Base-by-base conservation (phyloP, 2,329 filamentous ascomycete species). In the Colletotrichum phormii region DNA sequence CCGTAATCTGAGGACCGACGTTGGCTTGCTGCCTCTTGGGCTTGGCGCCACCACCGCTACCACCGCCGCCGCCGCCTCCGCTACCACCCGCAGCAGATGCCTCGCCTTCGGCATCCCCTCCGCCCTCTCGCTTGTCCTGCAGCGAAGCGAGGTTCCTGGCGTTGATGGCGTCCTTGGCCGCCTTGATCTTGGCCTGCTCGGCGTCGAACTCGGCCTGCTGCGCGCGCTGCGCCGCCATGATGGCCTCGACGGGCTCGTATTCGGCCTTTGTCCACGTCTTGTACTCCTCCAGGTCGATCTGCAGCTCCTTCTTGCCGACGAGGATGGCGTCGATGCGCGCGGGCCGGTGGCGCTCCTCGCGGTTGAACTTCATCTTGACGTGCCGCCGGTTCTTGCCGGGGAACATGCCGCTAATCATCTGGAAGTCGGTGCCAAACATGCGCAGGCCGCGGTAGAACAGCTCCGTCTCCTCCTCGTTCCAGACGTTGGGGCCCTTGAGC, bases 381-480 rank as follows among this genome's bases (percentile, higher is more conserved):
- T 94, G 90, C 37, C 92, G 89, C 22, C 94, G 88, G 72, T 89
- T 93, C 78, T 92, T 91, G 75, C 89, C 88, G 1, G 91, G 89
- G 78, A 97, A 95, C 88, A 95, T 91, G 77, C 90, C 89, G 72
- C 89, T 88, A 77, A 97, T 95, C 82, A 94, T 94, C 80, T 92
- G 89, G 79, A 97, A 97, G 79, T 96, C 94, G 1, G 93, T 96
- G 68, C 94, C 94, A 78, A 95, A 95, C 87, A 92, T 93, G 70
- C 87, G 84, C 2, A 97, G 86, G 1, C 90, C 92, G 33, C 91
- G 88, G 84, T 95, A 97, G 83, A 97, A 97, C 57, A 89, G 86
- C 67, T 93, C 91, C 4, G 93, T 96, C 72, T 92, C 89, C 13
- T 89, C 88, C n/a, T 89, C 86, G 62, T 87, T 90, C 94, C 94